Percentiles rank a stretch among this genome's conserved stretches.
Evolutionary conservation across 2,329 filamentous ascomycete genomes (phyloP).

Genomic region (Colletotrichum euphorbiae): DNA sequence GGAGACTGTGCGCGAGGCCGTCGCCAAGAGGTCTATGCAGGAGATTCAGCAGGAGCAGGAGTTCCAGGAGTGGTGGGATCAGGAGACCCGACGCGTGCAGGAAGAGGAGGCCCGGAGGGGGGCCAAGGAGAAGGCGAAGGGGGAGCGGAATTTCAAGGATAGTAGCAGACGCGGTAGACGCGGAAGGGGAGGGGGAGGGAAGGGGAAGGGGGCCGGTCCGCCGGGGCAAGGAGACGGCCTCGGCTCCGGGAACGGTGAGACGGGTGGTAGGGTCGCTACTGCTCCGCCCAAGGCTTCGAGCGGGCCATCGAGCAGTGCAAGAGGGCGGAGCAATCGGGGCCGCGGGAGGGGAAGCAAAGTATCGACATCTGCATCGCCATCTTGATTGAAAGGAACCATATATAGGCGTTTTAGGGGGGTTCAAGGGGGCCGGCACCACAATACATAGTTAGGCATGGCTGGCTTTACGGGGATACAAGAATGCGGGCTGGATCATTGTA

Average conservation of each 20-base stretch:
- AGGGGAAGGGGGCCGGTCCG: slow-evolving; percentile 5
- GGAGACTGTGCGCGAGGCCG: slow-evolving; percentile 82
- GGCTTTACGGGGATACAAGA: neutral
- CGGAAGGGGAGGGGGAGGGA: slow-evolving; percentile 46
- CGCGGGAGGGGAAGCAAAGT: slow-evolving; percentile 35
- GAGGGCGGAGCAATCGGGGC: slow-evolving; percentile 29
- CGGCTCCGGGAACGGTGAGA: slow-evolving; percentile 6
- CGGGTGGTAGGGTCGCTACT: neutral
- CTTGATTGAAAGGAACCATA: slow-evolving; percentile 3
- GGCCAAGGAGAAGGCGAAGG: slow-evolving; percentile 57
- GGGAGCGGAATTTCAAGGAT: slow-evolving; percentile 47
- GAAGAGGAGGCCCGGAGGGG: slow-evolving; percentile 66
- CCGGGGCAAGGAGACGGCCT: slow-evolving; percentile 5
- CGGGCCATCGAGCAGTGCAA: slow-evolving; percentile 13
- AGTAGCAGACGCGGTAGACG: slow-evolving; percentile 32
- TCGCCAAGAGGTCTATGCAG: slow-evolving; percentile 87
- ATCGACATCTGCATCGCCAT: slow-evolving; percentile 13
- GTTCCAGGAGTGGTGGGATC: slow-evolving; percentile 97
- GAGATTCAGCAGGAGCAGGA: slow-evolving; percentile 98
- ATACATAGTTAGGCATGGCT: neutral
- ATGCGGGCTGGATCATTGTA: neutral
- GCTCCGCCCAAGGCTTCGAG: slow-evolving; percentile 10
- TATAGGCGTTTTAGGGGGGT: neutral
- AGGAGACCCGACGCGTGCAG: slow-evolving; percentile 79
- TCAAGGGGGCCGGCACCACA: neutral